phyloP scores from a whole-genome alignment of 805 yeast genomes.

The Lipomyces starkeyi region DNA sequence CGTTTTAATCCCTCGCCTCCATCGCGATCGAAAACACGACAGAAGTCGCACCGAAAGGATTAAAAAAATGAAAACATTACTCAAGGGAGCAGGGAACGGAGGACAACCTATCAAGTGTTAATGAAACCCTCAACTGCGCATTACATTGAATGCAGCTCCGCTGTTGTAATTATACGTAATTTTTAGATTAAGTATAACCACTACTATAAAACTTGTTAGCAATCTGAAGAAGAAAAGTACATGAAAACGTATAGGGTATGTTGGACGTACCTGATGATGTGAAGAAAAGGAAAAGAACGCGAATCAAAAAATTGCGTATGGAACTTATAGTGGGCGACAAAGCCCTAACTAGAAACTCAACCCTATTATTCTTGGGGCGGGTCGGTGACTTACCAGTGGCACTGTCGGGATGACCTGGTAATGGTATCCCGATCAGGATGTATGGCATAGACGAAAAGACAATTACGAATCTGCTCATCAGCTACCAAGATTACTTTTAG shows the following conservation, averaged over 20 bases:
- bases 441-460: too few relatives aligned
- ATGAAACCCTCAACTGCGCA: conserved; percentile 39
- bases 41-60: conserved; percentile 34
- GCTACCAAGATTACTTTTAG: too few relatives aligned
- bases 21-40: conserved; percentile 15
- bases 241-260: too few relatives aligned
- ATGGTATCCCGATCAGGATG: too few relatives aligned
- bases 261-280: conserved; percentile 38
- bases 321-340: neutral
- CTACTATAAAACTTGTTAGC: conserved; percentile 35
- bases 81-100: conserved; percentile 41
- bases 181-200: conserved; percentile 38
- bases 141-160: conserved; percentile 35
- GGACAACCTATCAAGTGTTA: conserved; percentile 33
- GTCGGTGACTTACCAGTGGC: too few relatives aligned
- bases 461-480: too few relatives aligned
- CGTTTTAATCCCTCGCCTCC: conserved; percentile 33
- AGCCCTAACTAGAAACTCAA: neutral
- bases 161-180: conserved; percentile 36
- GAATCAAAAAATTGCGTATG: neutral
- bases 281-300: conserved; percentile 23
- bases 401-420: too few relatives aligned
- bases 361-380: neutral
- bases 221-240: neutral
- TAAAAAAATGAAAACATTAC: conserved; percentile 22